Conservation (phyloP, 2,329 filamentous ascomycete species). For the Fusarium oxysporum region DNA sequence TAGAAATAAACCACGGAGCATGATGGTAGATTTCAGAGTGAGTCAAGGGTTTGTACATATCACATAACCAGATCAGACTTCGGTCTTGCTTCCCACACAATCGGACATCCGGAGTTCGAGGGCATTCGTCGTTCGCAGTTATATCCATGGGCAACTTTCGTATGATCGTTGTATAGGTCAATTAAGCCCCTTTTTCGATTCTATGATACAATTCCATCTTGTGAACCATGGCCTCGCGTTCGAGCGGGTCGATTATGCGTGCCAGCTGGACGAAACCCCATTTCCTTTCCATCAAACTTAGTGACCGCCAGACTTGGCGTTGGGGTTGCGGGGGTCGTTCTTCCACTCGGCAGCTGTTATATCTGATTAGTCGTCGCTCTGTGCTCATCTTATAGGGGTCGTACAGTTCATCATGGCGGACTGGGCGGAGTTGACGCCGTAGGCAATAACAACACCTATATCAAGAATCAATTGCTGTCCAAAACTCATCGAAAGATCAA, state of each 20-base stretch:
- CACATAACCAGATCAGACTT: not conserved
- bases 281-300: conserved; percentile 50
- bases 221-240: conserved; percentile 38
- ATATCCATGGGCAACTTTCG: conserved; percentile 3
- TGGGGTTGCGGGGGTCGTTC: conserved; percentile 94
- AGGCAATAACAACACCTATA: conserved; percentile 84
- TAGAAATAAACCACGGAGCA: conserved; percentile 79
- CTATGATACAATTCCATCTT: conserved; percentile 58
- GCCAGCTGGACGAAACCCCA: conserved; percentile 39
- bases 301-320: conserved; percentile 61
- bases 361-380: conserved; percentile 44
- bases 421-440: conserved; percentile 89
- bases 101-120: conserved; percentile 10
- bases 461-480: conserved; percentile 44
- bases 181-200: conserved; percentile 51
- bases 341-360: conserved; percentile 87
- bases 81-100: not conserved
- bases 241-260: conserved; percentile 45
- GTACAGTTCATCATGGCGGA: conserved; percentile 82
- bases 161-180: conserved; percentile 47
- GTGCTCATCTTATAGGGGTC: conserved; percentile 8
- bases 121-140: not conserved
- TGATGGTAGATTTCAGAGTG: conserved; percentile 81
- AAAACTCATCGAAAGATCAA: conserved; percentile 35
- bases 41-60: conserved; percentile 68